Base-by-base conservation (phyloP, 2,329 filamentous ascomycete genomes). In the Cryoendolithus antarcticus region DNA sequence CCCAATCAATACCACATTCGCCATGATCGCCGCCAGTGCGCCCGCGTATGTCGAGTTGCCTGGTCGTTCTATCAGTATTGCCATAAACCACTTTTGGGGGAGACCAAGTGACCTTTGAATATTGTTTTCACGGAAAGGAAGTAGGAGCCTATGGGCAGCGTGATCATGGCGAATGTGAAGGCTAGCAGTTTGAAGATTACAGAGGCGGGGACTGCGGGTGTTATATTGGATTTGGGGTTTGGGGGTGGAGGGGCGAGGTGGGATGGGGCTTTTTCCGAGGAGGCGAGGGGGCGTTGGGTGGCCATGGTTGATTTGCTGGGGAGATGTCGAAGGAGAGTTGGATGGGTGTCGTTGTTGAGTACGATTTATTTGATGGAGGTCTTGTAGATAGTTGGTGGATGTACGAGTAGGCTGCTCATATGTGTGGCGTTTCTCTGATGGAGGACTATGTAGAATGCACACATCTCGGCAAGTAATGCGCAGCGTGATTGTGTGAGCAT, bases 141-240 rank as follows among this genome's bases (percentile, higher is more conserved):
- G 63, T 95, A 98, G 32, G 82, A 86, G 31, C 84, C 80, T 50
- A 98, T 85, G 9, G 91, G 91, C 12, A 83, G 63, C 10, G 82
- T 73, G 44, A 95, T 73, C 89, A 98, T 96, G 57, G 86, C 88
- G 30, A 88, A 67, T 0, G 88, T 93, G 64, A 95, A 96, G 47
- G 74, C 79, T 10, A 96, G 71, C 12, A 98, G 77, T 65, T 96
- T 98, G 56, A 80, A 66, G 48, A 98, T 91, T 48, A 96, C 79
- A 61, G 65, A 93, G 85, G 72, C 70, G 38, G 86, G 86, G 35
- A 94, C 86, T 13, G 85, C 86, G 12, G 86, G 84, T n/a, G 79
- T 65, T 47, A 82, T 88, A 63, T 79, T 75, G 40, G 82, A 86
- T 52, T 77, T 76, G 4, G 43, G 33, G 10, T 46, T 49, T 38